Evolutionary conservation across 768 basidiomycete species (phyloP).

Genomic region (Lactarius deliciosus): DNA sequence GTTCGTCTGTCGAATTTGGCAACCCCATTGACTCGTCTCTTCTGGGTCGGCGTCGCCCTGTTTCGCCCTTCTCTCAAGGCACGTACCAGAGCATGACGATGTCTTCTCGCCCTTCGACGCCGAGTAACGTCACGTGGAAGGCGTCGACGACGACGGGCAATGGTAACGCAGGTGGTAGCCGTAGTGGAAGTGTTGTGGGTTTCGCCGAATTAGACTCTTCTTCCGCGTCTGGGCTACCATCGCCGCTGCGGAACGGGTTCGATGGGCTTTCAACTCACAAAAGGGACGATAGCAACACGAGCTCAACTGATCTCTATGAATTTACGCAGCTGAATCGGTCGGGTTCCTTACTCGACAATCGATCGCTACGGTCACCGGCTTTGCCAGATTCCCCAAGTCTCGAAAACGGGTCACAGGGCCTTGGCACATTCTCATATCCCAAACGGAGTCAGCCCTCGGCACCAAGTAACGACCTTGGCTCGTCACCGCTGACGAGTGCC

Average conservation of each 20-base stretch:
- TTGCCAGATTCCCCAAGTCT: constrained; percentile 60
- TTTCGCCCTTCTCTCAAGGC: constrained; percentile 66
- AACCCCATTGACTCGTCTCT: constrained; percentile 46
- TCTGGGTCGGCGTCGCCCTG: constrained; percentile 59
- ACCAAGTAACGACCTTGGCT: constrained; percentile 51
- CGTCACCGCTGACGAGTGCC: constrained; percentile 45
- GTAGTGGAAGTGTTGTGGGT: constrained; percentile 57
- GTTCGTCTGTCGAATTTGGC: constrained; percentile 27
- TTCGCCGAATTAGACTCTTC: constrained; percentile 35
- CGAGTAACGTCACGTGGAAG: constrained; percentile 78
- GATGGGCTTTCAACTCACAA: constrained; percentile 32
- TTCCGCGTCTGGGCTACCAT: constrained; percentile 31
- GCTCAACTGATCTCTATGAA: constrained; percentile 32
- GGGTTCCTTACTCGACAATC: constrained; percentile 32
- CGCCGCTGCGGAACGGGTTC: constrained; percentile 24
- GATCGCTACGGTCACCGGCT: constrained; percentile 54
- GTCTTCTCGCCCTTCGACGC: constrained; percentile 54
- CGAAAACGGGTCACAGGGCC: constrained; percentile 36
- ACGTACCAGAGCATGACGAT: constrained; percentile 61
- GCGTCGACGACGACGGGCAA: constrained; percentile 36
- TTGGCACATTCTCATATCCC: background rate
- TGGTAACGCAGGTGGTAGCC: constrained; percentile 40
- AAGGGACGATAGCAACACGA: constrained; percentile 36
- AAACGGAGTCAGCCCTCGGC: constrained; percentile 35
- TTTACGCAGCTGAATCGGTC: constrained; percentile 26